Percentiles rank a stretch among this genome's conserved stretches.
These are phyloP conservation scores for Pleurotus cornucopiae DNA, from an alignment of 768 basidiomycete species.

Conservation along the genomic window DNA sequence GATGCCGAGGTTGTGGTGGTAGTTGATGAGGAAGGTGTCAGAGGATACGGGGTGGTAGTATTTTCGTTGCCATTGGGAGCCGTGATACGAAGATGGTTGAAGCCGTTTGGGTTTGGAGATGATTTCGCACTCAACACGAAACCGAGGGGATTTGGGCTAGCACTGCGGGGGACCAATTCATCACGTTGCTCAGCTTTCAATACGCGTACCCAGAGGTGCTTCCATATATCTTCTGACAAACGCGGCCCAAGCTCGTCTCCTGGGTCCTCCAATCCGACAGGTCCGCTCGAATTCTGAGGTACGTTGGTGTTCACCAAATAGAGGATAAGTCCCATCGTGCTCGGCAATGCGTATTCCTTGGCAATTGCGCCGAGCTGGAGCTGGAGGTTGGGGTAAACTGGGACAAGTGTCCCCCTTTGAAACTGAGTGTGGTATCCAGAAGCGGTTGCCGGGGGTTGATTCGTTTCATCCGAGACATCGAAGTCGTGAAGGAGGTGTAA, in stretches of 20 bases:
- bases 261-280: constrained; percentile 23
- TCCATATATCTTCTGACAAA: constrained; percentile 86
- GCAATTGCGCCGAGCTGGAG: constrained; percentile 85
- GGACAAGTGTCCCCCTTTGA: constrained; percentile 80
- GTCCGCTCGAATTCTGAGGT: constrained; percentile 11
- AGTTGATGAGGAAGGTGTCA: constrained; percentile 45
- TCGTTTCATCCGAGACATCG: constrained; percentile 36
- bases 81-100: background rate
- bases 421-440: constrained; percentile 80
- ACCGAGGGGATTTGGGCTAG: constrained; percentile 35
- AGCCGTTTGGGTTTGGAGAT: constrained; percentile 24
- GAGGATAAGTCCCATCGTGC: constrained; percentile 75
- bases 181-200: constrained; percentile 54
- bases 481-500: constrained; percentile 63
- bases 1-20: constrained; percentile 46
- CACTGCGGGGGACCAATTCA: constrained; percentile 34
- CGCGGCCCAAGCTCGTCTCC: constrained; percentile 68
- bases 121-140: constrained; percentile 41
- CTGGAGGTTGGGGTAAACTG: constrained; percentile 79
- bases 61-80: constrained; percentile 31
- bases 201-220: constrained; percentile 76
- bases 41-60: constrained; percentile 26
- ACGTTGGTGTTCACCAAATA: constrained; percentile 57
- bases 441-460: constrained; percentile 50
- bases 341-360: constrained; percentile 89